Evolutionary conservation across 306 rosid genomes (phyloP).

Genomic region (Oemleria cerasiformis): DNA sequence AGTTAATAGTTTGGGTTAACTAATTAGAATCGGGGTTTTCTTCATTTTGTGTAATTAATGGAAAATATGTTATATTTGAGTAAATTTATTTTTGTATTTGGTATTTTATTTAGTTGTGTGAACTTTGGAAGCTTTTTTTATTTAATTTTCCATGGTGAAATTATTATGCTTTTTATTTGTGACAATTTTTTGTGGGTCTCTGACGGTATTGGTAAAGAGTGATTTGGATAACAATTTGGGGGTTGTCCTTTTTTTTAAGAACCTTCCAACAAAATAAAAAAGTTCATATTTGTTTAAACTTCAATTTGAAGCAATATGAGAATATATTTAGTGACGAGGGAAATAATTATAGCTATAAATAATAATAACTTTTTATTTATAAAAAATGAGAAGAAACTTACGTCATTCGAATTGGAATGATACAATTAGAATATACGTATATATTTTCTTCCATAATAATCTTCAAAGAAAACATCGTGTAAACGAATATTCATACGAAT

Average conservation of each 20-base stretch:
- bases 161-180: not conserved
- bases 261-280: not conserved
- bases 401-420: too few relatives aligned
- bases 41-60: not conserved
- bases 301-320: too few relatives aligned
- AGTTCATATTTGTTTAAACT: not conserved
- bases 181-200: not conserved
- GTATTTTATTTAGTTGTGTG: not conserved
- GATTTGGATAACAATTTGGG: not conserved
- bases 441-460: too few relatives aligned
- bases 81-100: not conserved
- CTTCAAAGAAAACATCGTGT: too few relatives aligned
- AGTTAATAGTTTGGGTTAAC: not conserved
- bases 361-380: too few relatives aligned
- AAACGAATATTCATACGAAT: too few relatives aligned
- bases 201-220: not conserved
- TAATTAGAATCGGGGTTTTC: not conserved
- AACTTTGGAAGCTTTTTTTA: not conserved
- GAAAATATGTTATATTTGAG: not conserved
- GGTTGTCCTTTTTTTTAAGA: not conserved
- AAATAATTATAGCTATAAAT: too few relatives aligned
- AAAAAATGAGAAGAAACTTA: too few relatives aligned
- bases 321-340: too few relatives aligned
- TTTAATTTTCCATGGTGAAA: not conserved
- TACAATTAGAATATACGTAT: too few relatives aligned